Evolutionary conservation across 345 rosid species (phyloP).

Genomic region (Orychophragmus violaceus): DNA sequence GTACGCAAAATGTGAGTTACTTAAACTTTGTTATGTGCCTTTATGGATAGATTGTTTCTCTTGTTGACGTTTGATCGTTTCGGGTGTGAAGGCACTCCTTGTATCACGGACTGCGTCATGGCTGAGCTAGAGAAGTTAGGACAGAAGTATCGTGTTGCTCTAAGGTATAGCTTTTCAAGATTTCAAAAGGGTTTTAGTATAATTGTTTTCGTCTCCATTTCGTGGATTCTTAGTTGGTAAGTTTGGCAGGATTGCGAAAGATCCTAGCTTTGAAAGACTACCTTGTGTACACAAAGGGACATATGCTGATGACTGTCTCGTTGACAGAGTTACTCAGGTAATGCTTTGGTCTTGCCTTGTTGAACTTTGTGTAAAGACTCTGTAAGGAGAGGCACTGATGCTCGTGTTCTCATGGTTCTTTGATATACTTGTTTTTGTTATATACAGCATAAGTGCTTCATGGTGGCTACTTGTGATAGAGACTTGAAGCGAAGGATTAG

Average conservation of each 20-base stretch:
- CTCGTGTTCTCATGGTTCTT: neutral
- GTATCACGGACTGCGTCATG: constrained; percentile 97
- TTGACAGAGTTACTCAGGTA: constrained; percentile 82
- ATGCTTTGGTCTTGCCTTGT: neutral
- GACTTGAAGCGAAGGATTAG: constrained; percentile 90
- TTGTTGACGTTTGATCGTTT: constrained; percentile 3
- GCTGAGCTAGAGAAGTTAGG: constrained; percentile 98
- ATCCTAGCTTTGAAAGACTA: constrained; percentile 85
- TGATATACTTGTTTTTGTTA: neutral
- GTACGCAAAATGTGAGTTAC: constrained; percentile 80
- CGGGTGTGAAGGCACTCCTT: constrained; percentile 68
- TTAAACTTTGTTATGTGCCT: neutral
- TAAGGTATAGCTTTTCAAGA: constrained; percentile 39
- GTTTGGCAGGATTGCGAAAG: constrained; percentile 69
- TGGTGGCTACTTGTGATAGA: constrained; percentile 93
- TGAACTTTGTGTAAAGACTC: neutral
- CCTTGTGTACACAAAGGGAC: constrained; percentile 92
- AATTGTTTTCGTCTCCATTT: neutral
- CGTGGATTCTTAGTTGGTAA: neutral
- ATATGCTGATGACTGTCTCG: constrained; percentile 97
- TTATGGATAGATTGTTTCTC: neutral
- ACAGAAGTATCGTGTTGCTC: constrained; percentile 86
- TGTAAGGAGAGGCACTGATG: neutral
- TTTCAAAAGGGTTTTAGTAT: neutral
- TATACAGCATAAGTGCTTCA: constrained; percentile 84